These are phyloP conservation scores for Aspergillaceae sp. DNA, from an alignment of 2,329 filamentous ascomycete genomes.

Conservation along the genomic window DNA sequence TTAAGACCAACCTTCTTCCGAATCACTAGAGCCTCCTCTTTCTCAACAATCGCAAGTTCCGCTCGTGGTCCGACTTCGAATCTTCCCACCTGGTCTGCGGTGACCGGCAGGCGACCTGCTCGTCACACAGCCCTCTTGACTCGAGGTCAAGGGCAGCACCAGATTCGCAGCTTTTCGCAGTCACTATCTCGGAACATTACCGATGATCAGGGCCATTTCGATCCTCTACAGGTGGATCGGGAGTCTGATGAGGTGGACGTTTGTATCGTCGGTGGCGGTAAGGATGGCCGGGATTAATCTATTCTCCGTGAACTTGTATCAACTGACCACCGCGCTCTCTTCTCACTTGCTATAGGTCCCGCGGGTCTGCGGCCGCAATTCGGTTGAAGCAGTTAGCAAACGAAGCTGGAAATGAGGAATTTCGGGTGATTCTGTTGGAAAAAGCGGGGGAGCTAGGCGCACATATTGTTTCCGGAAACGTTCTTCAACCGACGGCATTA, in stretches of 20 bases:
- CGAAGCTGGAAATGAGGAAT: constrained; percentile 89
- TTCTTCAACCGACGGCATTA: constrained; percentile 80
- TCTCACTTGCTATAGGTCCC: constrained; percentile 48
- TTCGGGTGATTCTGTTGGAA: constrained; percentile 83
- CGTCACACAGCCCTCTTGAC: constrained; percentile 16
- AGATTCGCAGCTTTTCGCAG: constrained; percentile 39
- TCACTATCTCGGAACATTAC: constrained; percentile 34
- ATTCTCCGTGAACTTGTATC: neutral
- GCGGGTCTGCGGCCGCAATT: constrained; percentile 84
- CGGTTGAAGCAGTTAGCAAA: constrained; percentile 91
- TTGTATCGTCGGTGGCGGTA: constrained; percentile 85
- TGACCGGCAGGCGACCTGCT: constrained; percentile 9
- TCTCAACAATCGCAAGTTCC: constrained; percentile 14
- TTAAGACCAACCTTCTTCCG: constrained; percentile 22
- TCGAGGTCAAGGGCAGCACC: constrained; percentile 10
- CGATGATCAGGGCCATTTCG: constrained; percentile 51
- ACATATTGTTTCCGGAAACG: constrained; percentile 91
- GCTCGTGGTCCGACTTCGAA: constrained; percentile 12
- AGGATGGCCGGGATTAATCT: constrained; percentile 9
- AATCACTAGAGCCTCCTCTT: constrained; percentile 18
- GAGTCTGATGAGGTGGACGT: constrained; percentile 93
- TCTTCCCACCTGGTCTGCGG: constrained; percentile 6
- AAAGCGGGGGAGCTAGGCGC: constrained; percentile 93
- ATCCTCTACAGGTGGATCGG: constrained; percentile 63
- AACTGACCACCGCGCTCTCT: neutral